Base-by-base conservation (phyloP, 495 filamentous ascomycete genomes). In the Penicillium pancosmium region DNA sequence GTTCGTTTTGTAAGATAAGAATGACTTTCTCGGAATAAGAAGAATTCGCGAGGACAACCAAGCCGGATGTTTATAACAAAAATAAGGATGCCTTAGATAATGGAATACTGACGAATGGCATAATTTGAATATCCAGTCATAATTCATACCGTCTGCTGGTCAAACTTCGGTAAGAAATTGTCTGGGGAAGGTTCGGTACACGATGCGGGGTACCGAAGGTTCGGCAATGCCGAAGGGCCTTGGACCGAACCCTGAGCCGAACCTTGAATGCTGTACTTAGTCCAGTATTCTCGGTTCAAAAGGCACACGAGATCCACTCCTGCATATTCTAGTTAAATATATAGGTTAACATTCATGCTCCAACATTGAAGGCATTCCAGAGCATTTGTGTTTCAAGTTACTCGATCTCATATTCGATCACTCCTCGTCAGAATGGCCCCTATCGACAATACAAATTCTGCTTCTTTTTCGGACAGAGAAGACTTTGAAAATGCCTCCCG, bases 401-500 rank as follows among this genome's bases (percentile, higher is more conserved):
- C 36, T 2, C 2, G 5, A 38, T 38, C n/a, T 38, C 36, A 38
- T 38, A 38, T 12, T 38, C 27, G 27, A 38, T 38, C 15, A n/a
- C 1, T 2, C 4, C 36, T 9, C 10, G 15, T 12, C 36, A 38
- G 0, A 4, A 38, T 38, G 36, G 36, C 36, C 36, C 36, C 36
- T 12, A 12, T 6, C 36, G 4, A 38, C 36, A 38, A 38, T n/a
- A 38, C 2, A 5, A 38, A 13, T 12, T 38, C 8, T 5, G 4
- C 36, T 12, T 38, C 36, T 13, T 38, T 38, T 15, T 12, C 36
- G 8, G 11, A 13, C 36, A 4, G 4, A n/a, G 36, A 38, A 38
- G 62, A 65, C 47, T 65, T 61, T 52, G 50, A 44, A 1, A 58
- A 59, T 43, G 59, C 63, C 11, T 52, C 49, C 13, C 48, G 53